A percentile compares a stretch with the other conserved stretches of the same genome.
phyloP scores from a whole-genome alignment of 2,329 filamentous ascomycete genomes.

The Colletotrichum gigasporum region DNA sequence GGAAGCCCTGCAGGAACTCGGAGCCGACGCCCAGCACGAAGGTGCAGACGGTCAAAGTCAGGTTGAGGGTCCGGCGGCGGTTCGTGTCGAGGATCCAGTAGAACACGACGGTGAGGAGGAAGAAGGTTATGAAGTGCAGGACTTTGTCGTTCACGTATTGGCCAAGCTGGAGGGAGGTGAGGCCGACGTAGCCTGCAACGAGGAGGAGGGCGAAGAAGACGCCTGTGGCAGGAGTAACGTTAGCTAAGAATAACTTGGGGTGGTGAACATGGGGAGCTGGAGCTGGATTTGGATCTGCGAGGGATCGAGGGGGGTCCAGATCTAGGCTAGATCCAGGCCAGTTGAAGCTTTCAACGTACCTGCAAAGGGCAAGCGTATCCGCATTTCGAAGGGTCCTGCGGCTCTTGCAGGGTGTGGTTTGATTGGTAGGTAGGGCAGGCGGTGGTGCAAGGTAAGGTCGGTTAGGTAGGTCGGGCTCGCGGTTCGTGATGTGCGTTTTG shows the following conservation, averaged over 20 bases:
- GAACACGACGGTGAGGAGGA: constrained; percentile 85
- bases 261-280: not conserved
- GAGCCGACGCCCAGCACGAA: constrained; percentile 75
- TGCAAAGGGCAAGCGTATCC: constrained; percentile 88
- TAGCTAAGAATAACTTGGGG: constrained; percentile 10
- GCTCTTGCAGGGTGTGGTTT: constrained; percentile 17
- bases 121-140: constrained; percentile 89
- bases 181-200: constrained; percentile 80
- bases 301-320: constrained; percentile 3
- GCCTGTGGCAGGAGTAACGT: constrained; percentile 56
- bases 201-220: constrained; percentile 77
- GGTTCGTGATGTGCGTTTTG: not conserved
- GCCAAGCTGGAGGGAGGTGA: constrained; percentile 70
- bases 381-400: constrained; percentile 62
- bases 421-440: constrained; percentile 14
- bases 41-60: constrained; percentile 85
- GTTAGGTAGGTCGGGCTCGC: not conserved
- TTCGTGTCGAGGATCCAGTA: constrained; percentile 98
- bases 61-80: constrained; percentile 83
- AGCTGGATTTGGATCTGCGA: constrained; percentile 10
- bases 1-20: constrained; percentile 77
- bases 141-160: constrained; percentile 84
- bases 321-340: not conserved
- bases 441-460: constrained; percentile 2
- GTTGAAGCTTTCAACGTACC: constrained; percentile 61